Base-by-base conservation (phyloP, 2,329 filamentous ascomycete genomes). In the Didymella pinodella region DNA sequence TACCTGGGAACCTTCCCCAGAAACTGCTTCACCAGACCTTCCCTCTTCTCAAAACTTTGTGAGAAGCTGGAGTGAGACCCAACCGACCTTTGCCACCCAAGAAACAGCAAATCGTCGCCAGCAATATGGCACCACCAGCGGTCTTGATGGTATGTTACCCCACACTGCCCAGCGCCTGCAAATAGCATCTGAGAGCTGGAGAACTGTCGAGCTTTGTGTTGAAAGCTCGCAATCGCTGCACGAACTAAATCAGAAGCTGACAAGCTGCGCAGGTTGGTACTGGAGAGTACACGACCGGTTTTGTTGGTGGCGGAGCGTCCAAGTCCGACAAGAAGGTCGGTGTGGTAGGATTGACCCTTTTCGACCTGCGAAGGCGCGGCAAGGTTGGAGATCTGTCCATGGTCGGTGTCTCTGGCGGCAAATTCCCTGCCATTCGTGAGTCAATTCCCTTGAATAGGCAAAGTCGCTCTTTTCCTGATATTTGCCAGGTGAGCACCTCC, bases 231-330 rank as follows among this genome's bases (percentile, higher is more conserved):
- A n/a, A 46, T 4, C 3, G 5, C 26, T 20, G 26, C 7, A 7
- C 10, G 6, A 22, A 22, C 12, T 12, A 12, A 31, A 20, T 4
- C 6, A 20, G n/a, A n/a, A 45, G 56, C 65, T 68, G 48, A 71
- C 48, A 8, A 38, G 31, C 31, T 26, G 38, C 48, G 28, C 49
- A 78, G 90, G 86, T 97, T 59, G 93, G 93, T 65, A 97, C 93
- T 11, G 94, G 93, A 72, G 93, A 97, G 84, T 97, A 97, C 84
- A 97, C 94, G 70, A 97, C 94, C 43, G 93, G 93, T 57, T 97
- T 95, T 69, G 93, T 97, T 57, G 92, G 91, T 57, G 89, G 88
- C 61, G 90, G 89, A 59, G 90, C 88, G 50, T 96, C 92, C 4
- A 89, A 86, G 11, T 96, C 92, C 48, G 94, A 97, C 84, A 97